Evolutionary conservation across 2,329 filamentous ascomycete genomes (phyloP).

Genomic region (Teratosphaeria epicoccoides): DNA sequence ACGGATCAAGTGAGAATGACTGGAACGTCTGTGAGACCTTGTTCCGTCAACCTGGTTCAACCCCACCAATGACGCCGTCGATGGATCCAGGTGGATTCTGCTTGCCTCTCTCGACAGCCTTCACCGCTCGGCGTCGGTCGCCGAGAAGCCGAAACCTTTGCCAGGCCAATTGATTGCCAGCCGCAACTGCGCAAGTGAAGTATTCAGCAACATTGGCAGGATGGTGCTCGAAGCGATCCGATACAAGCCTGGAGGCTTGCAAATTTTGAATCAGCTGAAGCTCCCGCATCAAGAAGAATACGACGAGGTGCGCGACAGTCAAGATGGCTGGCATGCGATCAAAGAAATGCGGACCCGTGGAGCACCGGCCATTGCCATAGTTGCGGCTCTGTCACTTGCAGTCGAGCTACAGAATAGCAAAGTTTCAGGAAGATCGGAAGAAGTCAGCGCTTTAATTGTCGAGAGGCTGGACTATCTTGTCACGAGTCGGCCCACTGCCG

Average conservation of each 20-base stretch:
- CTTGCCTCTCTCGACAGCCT: neutral
- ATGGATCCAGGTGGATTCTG: neutral
- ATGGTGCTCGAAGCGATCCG: conserved; percentile 66
- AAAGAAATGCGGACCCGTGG: conserved; percentile 68
- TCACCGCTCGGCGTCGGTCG: neutral
- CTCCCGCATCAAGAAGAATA: conserved; percentile 73
- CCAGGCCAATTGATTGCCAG: neutral
- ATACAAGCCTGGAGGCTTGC: conserved; percentile 59
- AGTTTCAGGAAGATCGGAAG: conserved; percentile 42
- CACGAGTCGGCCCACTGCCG: conserved; percentile 82
- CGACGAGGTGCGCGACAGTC: conserved; percentile 57
- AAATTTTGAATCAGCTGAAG: conserved; percentile 74
- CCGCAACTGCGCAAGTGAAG: neutral
- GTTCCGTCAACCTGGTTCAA: neutral
- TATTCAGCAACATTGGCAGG: conserved; percentile 4
- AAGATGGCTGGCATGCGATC: conserved; percentile 74
- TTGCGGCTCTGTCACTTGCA: conserved; percentile 80
- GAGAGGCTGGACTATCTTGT: conserved; percentile 76
- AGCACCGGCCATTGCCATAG: conserved; percentile 93
- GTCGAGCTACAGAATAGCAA: conserved; percentile 61
- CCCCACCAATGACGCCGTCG: neutral
- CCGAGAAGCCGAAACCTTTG: neutral
- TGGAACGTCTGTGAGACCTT: too few species aligned
- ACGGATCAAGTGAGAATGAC: too few species aligned
- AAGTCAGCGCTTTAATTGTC: conserved; percentile 58